phyloP scores from a whole-genome alignment of 495 filamentous ascomycete genomes.

The Aspergillus cristatus region DNA sequence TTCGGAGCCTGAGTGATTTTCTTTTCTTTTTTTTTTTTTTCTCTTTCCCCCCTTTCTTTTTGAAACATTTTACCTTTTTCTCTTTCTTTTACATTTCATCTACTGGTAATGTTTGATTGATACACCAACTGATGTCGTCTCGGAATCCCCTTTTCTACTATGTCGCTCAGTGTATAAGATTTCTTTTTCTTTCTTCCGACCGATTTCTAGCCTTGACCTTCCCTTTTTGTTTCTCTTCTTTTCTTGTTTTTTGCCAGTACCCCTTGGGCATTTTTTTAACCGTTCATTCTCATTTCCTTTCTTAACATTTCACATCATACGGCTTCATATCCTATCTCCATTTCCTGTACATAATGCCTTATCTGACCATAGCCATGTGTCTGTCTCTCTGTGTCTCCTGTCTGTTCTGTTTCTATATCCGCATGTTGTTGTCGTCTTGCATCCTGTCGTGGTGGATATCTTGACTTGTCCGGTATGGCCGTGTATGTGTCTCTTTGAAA shows the following conservation, averaged over 20 bases:
- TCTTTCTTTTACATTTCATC: conserved; percentile 1
- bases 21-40: too few relatives aligned
- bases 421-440: conserved; percentile 7
- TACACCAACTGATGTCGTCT: conserved; percentile 27
- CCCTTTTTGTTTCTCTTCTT: conserved; percentile 9
- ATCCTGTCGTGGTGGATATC: conserved; percentile 2
- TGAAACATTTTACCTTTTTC: background rate
- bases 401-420: conserved; percentile 5
- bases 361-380: conserved; percentile 5
- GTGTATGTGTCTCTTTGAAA: conserved; percentile 9
- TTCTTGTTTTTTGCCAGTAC: conserved; percentile 7
- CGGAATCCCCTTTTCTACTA: conserved; percentile 16
- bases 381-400: conserved; percentile 3
- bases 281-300: conserved; percentile 8
- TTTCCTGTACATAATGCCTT: conserved; percentile 23
- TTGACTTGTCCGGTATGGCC: conserved; percentile 7
- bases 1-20: too few relatives aligned
- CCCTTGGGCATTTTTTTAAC: conserved; percentile 9
- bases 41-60: too few relatives aligned
- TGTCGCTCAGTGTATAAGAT: conserved; percentile 18
- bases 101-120: conserved; percentile 33
- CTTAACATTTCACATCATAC: background rate
- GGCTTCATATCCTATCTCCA: conserved; percentile 7
- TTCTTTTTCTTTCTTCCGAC: background rate
- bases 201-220: background rate